Base-by-base conservation (phyloP, 1,284 basidiomycete species). In the Cerioporus squamosus region DNA sequence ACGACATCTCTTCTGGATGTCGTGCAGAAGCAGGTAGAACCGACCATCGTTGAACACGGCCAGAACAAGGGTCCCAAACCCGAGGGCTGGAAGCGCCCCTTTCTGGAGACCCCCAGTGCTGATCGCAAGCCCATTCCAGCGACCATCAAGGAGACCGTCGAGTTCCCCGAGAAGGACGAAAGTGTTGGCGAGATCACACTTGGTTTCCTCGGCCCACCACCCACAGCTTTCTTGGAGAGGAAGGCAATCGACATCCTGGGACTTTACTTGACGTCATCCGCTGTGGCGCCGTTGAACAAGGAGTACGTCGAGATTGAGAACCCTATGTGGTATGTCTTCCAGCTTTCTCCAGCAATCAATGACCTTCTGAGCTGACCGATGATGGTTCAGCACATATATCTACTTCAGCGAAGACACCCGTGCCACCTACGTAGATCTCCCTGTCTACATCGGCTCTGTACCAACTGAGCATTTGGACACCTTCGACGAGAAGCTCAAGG, bases 141-240 rank as follows among this genome's bases (percentile, higher is more conserved):
- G 60, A 81, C 84, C 2, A 70, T 80, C 48, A 85, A 83, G 61
- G 83, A 88, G 57, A 80, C 82, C 0, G 86, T 98, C 31, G 92
- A 97, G 66, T 99, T 99, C 70, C 97, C 97, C n/a, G 97, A 98
- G 75, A 88, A 94, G 74, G 97, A 99, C 72, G 97, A 99, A 79
- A 95, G 91, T 58, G 82, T 94, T 63, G 97, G 97, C 42, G 95
- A 98, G 77, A 72, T 98, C 7, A 79, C 86, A 45, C 81, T 98
- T 56, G 85, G 80, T 20, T 97, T 90, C 79, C 79, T 93, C 60
- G 96, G 97, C 2, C 93, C 92, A 33, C 72, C 86, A 46, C 86
- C 87, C 15, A 86, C 84, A 55, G 84, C 90, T 60, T 94, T 90
- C 71, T 72, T 95, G 55, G 86, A 90, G 65, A 83, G 88, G 63